Conservation (phyloP, 2,329 filamentous ascomycete genomes). For the Colletotrichum sp. region DNA sequence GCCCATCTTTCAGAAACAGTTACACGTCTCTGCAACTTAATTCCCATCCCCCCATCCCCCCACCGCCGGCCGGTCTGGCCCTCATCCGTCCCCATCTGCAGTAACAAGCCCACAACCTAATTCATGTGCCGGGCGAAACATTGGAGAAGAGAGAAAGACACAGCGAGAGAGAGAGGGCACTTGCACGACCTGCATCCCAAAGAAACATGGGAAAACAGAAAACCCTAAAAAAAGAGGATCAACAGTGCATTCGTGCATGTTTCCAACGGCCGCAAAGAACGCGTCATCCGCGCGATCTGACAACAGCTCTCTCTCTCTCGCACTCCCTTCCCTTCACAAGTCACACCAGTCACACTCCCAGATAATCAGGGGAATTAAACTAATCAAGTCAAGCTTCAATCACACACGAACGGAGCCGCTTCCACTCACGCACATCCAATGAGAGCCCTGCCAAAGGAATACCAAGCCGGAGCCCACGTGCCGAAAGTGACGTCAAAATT, state of each 20-base stretch:
- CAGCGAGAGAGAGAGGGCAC: background rate
- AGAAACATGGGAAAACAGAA: background rate
- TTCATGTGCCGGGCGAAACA: background rate
- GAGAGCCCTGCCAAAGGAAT: background rate
- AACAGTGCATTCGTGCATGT: background rate
- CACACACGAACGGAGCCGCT: background rate
- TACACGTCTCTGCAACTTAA: background rate
- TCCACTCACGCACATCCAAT: background rate
- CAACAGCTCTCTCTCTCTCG: background rate
- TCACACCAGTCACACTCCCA: background rate
- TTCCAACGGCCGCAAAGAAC: background rate
- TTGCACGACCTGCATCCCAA: background rate
- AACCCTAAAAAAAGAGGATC: background rate
- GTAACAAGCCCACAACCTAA: background rate
- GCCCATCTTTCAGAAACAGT: background rate
- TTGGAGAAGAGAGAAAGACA: background rate
- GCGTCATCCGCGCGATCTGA: background rate
- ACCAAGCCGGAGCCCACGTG: background rate
- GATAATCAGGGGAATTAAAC: background rate
- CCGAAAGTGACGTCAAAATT: conserved; percentile 1
- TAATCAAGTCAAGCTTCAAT: background rate
- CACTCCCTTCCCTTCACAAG: background rate
- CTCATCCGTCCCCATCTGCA: background rate
- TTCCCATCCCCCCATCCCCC: background rate
- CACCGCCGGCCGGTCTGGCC: background rate